A percentile compares a stretch with the other conserved stretches of the same genome.
These are phyloP conservation scores for Mycosphaerelloides madeirae DNA, from an alignment of 2,329 filamentous ascomycete species.

Conservation along the genomic window DNA sequence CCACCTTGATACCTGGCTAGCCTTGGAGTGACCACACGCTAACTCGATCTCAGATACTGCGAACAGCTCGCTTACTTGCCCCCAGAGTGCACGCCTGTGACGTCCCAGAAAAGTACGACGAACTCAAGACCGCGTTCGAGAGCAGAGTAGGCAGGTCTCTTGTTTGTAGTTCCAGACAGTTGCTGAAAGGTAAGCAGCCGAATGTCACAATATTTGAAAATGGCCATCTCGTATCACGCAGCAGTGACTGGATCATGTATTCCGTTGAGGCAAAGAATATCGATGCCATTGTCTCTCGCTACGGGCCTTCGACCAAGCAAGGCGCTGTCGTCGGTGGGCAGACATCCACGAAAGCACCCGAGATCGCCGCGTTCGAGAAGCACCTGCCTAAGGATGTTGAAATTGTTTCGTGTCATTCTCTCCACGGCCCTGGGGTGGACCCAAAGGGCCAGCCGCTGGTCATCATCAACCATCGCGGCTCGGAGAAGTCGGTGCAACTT, in stretches of 20 bases:
- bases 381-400: slow-evolving; percentile 83
- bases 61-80: slow-evolving; percentile 15
- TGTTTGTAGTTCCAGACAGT: slow-evolving; percentile 22
- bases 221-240: slow-evolving; percentile 90
- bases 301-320: slow-evolving; percentile 91
- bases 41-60: slow-evolving; percentile 16
- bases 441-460: slow-evolving; percentile 85
- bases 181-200: slow-evolving; percentile 57
- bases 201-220: slow-evolving; percentile 81
- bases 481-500: slow-evolving; percentile 67
- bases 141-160: slow-evolving; percentile 66
- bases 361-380: slow-evolving; percentile 87
- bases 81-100: slow-evolving; percentile 91
- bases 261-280: slow-evolving; percentile 93
- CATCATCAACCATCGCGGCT: slow-evolving; percentile 87
- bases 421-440: slow-evolving; percentile 89
- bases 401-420: slow-evolving; percentile 92
- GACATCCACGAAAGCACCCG: slow-evolving; percentile 95
- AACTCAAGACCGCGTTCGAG: slow-evolving; percentile 73
- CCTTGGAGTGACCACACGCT: slow-evolving; percentile 7
- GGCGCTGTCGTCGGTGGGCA: slow-evolving; percentile 95
- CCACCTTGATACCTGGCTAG: background rate
- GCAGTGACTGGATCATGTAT: slow-evolving; percentile 98
- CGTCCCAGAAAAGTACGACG: slow-evolving; percentile 79
- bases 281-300: slow-evolving; percentile 77